Conservation (phyloP, 352 stramenopile genomes). For the Phytophthora constricta region DNA sequence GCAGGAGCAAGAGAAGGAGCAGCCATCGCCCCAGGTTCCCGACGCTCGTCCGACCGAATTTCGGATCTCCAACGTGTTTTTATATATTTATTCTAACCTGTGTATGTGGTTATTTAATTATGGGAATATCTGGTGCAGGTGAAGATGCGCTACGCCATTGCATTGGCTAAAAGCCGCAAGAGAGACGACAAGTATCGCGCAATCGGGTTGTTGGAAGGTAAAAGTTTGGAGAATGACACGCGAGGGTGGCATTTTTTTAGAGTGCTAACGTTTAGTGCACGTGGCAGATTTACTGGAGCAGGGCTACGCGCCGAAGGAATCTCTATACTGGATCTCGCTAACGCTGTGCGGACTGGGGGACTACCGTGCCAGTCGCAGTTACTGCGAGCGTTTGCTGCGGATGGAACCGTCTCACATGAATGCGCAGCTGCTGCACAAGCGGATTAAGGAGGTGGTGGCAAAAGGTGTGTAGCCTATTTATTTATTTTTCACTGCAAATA, state of each 20-base stretch:
- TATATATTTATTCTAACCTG: background rate
- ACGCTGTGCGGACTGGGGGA: constrained; percentile 75
- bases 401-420: constrained; percentile 77
- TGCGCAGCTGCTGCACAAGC: constrained; percentile 75
- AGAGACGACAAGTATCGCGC: constrained; percentile 83
- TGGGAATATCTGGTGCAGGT: constrained; percentile 42
- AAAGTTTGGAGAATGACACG: background rate
- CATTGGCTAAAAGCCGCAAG: constrained; percentile 79
- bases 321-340: constrained; percentile 82
- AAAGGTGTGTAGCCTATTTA: constrained; percentile 55
- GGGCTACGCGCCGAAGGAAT: constrained; percentile 62
- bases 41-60: constrained; percentile 9
- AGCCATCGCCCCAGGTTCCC: constrained; percentile 60
- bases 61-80: background rate
- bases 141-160: constrained; percentile 76
- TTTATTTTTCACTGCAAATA: no score
- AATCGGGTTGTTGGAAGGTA: constrained; percentile 76
- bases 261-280: constrained; percentile 3
- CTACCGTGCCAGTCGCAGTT: constrained; percentile 66
- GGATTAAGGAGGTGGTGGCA: constrained; percentile 72
- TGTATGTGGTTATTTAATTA: background rate
- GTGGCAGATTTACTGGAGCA: constrained; percentile 63
- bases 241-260: constrained; percentile 7
- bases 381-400: constrained; percentile 79
- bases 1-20: constrained; percentile 78